phyloP scores from a whole-genome alignment of 129 eudicot species.

The Flaveria brownii region DNA sequence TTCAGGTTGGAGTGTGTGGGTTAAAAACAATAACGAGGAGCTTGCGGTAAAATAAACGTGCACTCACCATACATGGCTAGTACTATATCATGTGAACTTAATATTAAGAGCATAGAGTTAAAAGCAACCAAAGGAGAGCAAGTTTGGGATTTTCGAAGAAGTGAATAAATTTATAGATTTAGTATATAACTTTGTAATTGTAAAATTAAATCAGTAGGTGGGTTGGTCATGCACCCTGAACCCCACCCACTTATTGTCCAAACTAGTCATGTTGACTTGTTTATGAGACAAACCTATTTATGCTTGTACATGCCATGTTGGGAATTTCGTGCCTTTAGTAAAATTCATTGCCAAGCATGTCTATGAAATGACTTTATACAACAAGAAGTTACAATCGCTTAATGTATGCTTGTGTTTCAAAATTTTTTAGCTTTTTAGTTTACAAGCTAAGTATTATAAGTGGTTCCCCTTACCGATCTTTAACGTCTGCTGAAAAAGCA shows the following conservation, averaged over 20 bases:
- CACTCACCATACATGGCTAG: background rate
- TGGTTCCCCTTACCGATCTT: conserved; percentile 55
- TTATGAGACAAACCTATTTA: background rate
- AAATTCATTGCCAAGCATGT: background rate
- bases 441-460: conserved; percentile 1
- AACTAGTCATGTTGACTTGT: background rate
- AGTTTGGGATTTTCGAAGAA: background rate
- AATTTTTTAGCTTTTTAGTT: conserved; percentile 20
- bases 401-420: background rate
- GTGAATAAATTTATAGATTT: background rate
- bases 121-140: background rate
- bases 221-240: background rate
- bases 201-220: background rate
- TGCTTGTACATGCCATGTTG: background rate
- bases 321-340: background rate
- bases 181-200: background rate
- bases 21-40: background rate
- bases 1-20: background rate
- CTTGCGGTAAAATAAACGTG: background rate
- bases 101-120: background rate
- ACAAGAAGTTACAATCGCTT: background rate
- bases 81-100: background rate
- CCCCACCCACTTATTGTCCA: background rate
- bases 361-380: background rate
- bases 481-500: conserved; percentile 45